Conservation (phyloP, 257 asterid species). For the Henckelia pumila region DNA sequence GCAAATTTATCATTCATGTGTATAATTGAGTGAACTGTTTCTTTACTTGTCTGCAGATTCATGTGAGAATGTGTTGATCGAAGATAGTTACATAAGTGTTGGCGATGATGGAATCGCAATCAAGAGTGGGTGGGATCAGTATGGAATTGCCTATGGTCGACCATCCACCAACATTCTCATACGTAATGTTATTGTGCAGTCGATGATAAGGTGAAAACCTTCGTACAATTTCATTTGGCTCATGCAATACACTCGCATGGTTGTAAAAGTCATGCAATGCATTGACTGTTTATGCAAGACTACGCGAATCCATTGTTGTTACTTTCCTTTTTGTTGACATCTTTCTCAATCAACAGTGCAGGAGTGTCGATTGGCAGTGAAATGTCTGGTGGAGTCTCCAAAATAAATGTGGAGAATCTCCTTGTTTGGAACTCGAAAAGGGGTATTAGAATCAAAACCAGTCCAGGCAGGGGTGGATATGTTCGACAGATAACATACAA, state of each 20-base stretch:
- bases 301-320: neutral
- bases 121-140: conserved; percentile 98
- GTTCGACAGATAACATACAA: conserved; percentile 58
- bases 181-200: conserved; percentile 70
- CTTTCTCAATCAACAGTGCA: conserved; percentile 55
- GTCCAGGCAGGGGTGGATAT: conserved; percentile 83
- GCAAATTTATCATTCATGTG: neutral
- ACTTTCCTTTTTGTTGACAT: conserved; percentile 23
- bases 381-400: conserved; percentile 94
- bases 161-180: conserved; percentile 82
- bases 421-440: conserved; percentile 85
- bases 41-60: conserved; percentile 60
- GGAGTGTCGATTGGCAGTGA: conserved; percentile 95
- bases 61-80: conserved; percentile 73
- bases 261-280: conserved; percentile 5
- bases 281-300: neutral
- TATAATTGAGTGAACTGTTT: conserved; percentile 9
- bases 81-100: conserved; percentile 77
- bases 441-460: conserved; percentile 83
- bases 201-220: conserved; percentile 70
- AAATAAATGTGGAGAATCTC: conserved; percentile 65
- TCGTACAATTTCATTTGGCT: conserved; percentile 5
- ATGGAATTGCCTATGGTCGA: conserved; percentile 86
- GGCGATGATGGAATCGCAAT: conserved; percentile 94
- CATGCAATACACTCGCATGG: conserved; percentile 17